Evolutionary conservation across 345 rosid species (phyloP), one percentile per base, ranked within the genome.

Genomic region (Anastatica hierochuntica): DNA sequence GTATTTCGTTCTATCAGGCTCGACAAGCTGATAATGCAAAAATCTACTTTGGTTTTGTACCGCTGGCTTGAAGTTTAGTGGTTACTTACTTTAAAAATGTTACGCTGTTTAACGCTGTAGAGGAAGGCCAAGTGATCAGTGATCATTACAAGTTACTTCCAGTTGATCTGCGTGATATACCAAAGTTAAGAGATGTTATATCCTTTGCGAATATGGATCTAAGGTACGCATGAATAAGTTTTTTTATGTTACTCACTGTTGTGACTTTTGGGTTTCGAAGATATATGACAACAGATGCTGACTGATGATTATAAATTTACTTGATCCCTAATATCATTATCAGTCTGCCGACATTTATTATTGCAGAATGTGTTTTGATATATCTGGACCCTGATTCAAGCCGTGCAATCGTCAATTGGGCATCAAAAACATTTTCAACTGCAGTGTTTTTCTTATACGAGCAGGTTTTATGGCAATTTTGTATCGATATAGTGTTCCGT

Each of bases 291-390:
- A n/a, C n/a, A n/a, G n/a, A n/a, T n/a, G n/a, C n/a, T n/a, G n/a
- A n/a, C n/a, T n/a, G n/a, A n/a, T n/a, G n/a, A n/a, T n/a, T n/a
- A n/a, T n/a, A n/a, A n/a, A n/a, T 15, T 36, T 61, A 57, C 64
- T 72, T 72, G 37, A 63, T 72, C 50, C 77, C 85, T 82, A 67
- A 79, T 74, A 58, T 72, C 62, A 68, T 74, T 71, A 77, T 80
- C 97, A 88, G 98, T 81, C 71, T 83, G 87, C 95, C 94, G 56
- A 88, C 98, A 67, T 92, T 85, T 79, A 83, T 88, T 64, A 83
- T 85, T 78, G 97, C 98, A 85, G 98, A 92, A 75, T 85, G 98
- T 58, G 89, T 92, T 68, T 76, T 92, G 67, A 92, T 92, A 70
- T 88, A 92, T 82, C 51, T 88, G 88, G 90, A 76, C 68, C 90